A percentile compares a stretch with the other conserved stretches of the same genome.
Evolutionary conservation across 768 basidiomycete species (phyloP).

Genomic region (Phlebiopsis flavidoalba): DNA sequence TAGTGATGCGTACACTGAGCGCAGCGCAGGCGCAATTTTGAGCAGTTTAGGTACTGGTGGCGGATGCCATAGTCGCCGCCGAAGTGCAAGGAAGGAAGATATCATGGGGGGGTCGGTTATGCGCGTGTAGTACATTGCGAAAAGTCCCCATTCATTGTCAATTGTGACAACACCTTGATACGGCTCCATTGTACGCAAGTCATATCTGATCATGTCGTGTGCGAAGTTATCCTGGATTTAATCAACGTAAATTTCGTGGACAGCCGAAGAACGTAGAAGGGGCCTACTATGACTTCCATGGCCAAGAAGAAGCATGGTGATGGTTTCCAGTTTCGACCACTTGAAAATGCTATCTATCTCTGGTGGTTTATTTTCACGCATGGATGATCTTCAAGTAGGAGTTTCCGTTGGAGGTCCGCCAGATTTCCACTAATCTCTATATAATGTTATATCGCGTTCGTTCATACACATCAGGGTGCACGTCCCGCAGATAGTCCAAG

Average conservation of each 20-base stretch:
- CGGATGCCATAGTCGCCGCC: constrained; percentile 51
- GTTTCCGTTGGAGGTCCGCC: constrained; percentile 63
- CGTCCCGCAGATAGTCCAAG: constrained; percentile 69
- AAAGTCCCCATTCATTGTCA: constrained; percentile 69
- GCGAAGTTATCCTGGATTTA: constrained; percentile 83
- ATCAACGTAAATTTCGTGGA: background rate
- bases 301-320: constrained; percentile 92
- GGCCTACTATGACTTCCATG: constrained; percentile 86
- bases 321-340: constrained; percentile 67
- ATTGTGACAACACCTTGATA: constrained; percentile 81
- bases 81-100: constrained; percentile 66
- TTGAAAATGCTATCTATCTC: constrained; percentile 88
- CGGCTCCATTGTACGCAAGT: constrained; percentile 71
- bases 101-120: constrained; percentile 84
- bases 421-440: constrained; percentile 87
- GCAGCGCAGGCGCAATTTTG: constrained; percentile 47
- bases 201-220: constrained; percentile 92
- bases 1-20: constrained; percentile 60
- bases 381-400: constrained; percentile 56
- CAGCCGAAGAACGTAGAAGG: background rate
- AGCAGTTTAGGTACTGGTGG: constrained; percentile 55
- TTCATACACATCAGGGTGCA: constrained; percentile 90
- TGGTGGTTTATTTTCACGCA: constrained; percentile 66
- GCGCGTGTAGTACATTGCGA: constrained; percentile 74
- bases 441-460: constrained; percentile 91